Base-by-base conservation (phyloP, 768 basidiomycete genomes). In the Gymnopilus junonius region DNA sequence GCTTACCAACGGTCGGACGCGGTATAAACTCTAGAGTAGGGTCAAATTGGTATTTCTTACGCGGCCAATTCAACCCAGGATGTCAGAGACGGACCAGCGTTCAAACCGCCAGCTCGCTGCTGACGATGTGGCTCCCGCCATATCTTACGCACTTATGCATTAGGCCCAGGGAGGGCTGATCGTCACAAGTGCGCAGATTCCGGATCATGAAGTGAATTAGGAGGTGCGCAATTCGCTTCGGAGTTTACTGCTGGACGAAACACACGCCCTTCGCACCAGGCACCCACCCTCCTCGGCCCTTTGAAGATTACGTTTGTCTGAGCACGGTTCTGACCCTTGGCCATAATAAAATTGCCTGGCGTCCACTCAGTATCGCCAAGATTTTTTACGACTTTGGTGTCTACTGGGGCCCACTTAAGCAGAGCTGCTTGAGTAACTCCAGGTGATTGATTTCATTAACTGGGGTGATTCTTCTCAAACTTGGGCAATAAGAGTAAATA, bases 21-120 rank as follows among this genome's bases (percentile, higher is more conserved):
- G n/a, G n/a, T n/a, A n/a, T n/a, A n/a, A n/a, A n/a, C n/a, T n/a
- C n/a, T n/a, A n/a, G n/a, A n/a, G n/a, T n/a, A n/a, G n/a, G n/a
- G n/a, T n/a, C n/a, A n/a, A n/a, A n/a, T n/a, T n/a, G n/a, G n/a
- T n/a, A n/a, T n/a, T n/a, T n/a, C n/a, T n/a, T n/a, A n/a, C n/a
- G n/a, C n/a, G n/a, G n/a, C n/a, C n/a, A n/a, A n/a, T n/a, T n/a
- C n/a, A n/a, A n/a, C n/a, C n/a, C n/a, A n/a, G n/a, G n/a, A n/a
- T n/a, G n/a, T 51, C 48, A 29, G 48, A 50, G 48, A 32, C 27
- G 48, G 48, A 51, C 48, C 48, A 51, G 48, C 48, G 48, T 51
- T 17, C 5, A 4, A 4, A 8, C 10, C n/a, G 6, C 32, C 48
- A 29, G 48, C 48, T 51, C 17, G 17, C 17, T 10, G 10, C 29